Evolutionary conservation across 495 filamentous ascomycete genomes (phyloP).

Genomic region (Neurospora tetraspora): DNA sequence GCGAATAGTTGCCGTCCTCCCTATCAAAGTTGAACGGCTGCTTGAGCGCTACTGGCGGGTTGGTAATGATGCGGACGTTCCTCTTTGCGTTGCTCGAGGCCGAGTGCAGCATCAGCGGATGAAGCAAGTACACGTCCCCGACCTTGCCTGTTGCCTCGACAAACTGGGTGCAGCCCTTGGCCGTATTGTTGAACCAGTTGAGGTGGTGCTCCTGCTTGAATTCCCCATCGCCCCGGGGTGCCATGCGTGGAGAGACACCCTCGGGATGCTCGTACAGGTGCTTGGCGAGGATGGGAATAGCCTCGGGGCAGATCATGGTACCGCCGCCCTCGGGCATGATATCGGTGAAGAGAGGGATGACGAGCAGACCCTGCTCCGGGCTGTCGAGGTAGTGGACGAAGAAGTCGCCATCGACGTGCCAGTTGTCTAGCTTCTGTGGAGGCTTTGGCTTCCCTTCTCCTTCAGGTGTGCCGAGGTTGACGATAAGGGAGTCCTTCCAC

Average conservation of each 20-base stretch:
- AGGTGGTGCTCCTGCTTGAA: conserved; percentile 33
- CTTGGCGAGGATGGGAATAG: conserved; percentile 46
- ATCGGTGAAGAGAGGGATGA: conserved; percentile 62
- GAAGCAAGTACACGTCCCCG: conserved; percentile 61
- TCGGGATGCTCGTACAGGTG: conserved; percentile 56
- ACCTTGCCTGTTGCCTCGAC: conserved; percentile 54
- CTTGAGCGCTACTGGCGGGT: conserved; percentile 54
- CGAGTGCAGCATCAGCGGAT: conserved; percentile 66
- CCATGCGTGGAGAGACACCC: conserved; percentile 59
- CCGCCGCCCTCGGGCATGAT: conserved; percentile 52
- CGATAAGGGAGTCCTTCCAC: conserved; percentile 63
- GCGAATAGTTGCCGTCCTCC: conserved; percentile 48
- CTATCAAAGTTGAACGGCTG: conserved; percentile 56
- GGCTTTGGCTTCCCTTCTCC: conserved; percentile 38
- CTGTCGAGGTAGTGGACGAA: conserved; percentile 69
- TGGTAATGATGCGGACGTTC: conserved; percentile 57
- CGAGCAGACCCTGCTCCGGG: conserved; percentile 59
- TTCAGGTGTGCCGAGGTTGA: conserved; percentile 57
- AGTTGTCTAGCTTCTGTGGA: conserved; percentile 44
- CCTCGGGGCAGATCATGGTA: conserved; percentile 55
- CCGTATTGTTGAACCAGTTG: conserved; percentile 45
- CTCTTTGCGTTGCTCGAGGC: conserved; percentile 51
- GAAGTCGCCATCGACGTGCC: conserved; percentile 73
- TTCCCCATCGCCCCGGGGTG: conserved; percentile 35
- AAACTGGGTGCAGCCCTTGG: conserved; percentile 40